Evolutionary conservation across 768 basidiomycete species (phyloP).

Genomic region (Infundibulicybe gibba): DNA sequence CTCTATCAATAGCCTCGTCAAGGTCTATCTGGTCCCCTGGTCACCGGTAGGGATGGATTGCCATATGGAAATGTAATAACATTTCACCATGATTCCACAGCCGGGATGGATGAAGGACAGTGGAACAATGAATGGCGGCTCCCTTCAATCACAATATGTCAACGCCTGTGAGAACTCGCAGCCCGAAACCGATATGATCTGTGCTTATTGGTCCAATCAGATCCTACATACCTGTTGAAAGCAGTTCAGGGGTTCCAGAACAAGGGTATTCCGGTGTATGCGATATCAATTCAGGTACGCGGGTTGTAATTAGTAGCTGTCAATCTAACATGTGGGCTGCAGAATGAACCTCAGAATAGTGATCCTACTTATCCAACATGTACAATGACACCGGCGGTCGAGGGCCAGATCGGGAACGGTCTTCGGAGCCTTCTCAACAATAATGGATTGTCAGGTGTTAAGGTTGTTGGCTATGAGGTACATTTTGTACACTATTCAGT

Average conservation of each 20-base stretch:
- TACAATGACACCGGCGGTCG: slow-evolving; percentile 46
- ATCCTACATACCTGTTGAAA: slow-evolving; percentile 71
- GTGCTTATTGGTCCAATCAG: slow-evolving; percentile 25
- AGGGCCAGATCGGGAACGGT: slow-evolving; percentile 54
- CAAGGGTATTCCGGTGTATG: slow-evolving; percentile 60
- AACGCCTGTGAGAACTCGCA: slow-evolving; percentile 37
- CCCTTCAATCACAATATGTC: slow-evolving; percentile 45
- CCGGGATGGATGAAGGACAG: slow-evolving; percentile 79
- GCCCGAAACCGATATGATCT: background rate
- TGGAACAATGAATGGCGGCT: slow-evolving; percentile 65
- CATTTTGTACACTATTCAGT: background rate
- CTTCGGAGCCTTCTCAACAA: slow-evolving; percentile 59
- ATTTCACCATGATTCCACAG: slow-evolving; percentile 26
- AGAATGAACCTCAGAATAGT: slow-evolving; percentile 52
- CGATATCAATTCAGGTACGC: slow-evolving; percentile 50
- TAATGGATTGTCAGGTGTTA: slow-evolving; percentile 55
- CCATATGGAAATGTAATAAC: too few relatives aligned
- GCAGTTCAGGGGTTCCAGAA: slow-evolving; percentile 63
- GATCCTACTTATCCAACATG: slow-evolving; percentile 70
- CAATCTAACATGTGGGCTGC: background rate
- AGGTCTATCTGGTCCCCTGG: slow-evolving; percentile 67
- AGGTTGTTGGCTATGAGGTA: slow-evolving; percentile 50
- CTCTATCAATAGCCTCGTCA: slow-evolving; percentile 47
- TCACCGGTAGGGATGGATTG: slow-evolving; percentile 50
- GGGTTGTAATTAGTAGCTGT: background rate